Evolutionary conservation across 805 yeast genomes (phyloP).

Genomic region (Teunomyces pallodes): DNA sequence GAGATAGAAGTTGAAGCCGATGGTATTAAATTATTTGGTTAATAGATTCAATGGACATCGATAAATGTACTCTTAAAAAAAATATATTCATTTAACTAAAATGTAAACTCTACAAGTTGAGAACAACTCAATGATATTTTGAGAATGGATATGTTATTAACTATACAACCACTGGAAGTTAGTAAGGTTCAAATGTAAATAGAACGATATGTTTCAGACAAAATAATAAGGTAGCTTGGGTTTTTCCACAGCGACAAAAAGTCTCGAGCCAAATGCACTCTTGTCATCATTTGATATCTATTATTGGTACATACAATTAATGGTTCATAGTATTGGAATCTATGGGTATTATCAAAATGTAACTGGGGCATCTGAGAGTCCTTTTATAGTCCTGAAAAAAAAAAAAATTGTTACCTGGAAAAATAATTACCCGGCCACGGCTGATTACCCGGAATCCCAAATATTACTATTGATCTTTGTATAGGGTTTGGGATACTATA

Average conservation of each 20-base stretch:
- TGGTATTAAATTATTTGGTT: slow-evolving; percentile 37
- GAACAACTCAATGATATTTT: neutral
- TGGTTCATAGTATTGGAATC: neutral
- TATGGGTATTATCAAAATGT: neutral
- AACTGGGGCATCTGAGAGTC: neutral
- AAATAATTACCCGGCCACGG: slow-evolving; percentile 5
- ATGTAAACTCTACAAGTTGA: too few species aligned
- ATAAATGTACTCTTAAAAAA: neutral
- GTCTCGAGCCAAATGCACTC: slow-evolving; percentile 99
- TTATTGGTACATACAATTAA: slow-evolving; percentile 2
- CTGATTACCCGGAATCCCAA: slow-evolving; percentile 1
- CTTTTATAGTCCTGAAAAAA: slow-evolving; percentile 1
- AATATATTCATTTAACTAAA: neutral
- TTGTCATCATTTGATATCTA: slow-evolving; percentile 64
- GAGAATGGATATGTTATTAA: neutral
- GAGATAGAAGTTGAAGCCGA: slow-evolving; percentile 25
- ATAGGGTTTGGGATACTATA: neutral
- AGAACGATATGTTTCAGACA: slow-evolving; percentile 48
- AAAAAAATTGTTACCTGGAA: neutral
- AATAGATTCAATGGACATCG: slow-evolving; percentile 5
- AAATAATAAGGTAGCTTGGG: slow-evolving; percentile 89
- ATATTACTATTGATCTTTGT: neutral
- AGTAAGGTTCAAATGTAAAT: neutral
- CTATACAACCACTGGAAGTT: slow-evolving; percentile 1
- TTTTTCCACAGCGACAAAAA: slow-evolving; percentile 95